Percentiles rank a stretch among this genome's conserved stretches.
Conservation (phyloP, 1,284 basidiomycete species). For the Ustilago hordei region DNA sequence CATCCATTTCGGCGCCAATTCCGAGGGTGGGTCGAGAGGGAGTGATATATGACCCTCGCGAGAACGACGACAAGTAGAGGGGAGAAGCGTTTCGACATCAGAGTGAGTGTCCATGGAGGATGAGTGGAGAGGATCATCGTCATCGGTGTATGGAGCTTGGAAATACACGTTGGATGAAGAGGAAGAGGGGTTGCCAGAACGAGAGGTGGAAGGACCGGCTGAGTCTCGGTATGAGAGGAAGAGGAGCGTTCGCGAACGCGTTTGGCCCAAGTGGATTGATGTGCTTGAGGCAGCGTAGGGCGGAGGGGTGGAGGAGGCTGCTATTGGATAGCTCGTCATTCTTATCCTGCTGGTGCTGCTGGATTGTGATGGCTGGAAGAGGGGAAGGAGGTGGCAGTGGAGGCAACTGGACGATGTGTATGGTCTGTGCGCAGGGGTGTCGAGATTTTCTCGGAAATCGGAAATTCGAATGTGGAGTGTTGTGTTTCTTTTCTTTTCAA, state of each 20-base stretch:
- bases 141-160: constrained; percentile 59
- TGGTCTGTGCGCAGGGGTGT: constrained; percentile 7
- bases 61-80: constrained; percentile 4
- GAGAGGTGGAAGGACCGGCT: constrained; percentile 55
- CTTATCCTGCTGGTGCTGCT: background rate
- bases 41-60: constrained; percentile 34
- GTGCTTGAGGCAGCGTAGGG: constrained; percentile 9
- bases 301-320: constrained; percentile 35
- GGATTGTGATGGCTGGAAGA: constrained; percentile 1
- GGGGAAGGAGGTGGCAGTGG: background rate
- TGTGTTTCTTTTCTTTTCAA: background rate
- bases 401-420: background rate
- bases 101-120: constrained; percentile 13
- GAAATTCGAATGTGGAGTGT: background rate
- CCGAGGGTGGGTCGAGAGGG: constrained; percentile 3
- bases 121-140: constrained; percentile 37
- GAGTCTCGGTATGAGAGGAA: constrained; percentile 96
- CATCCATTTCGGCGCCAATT: constrained; percentile 68
- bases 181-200: constrained; percentile 6
- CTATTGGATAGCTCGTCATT: constrained; percentile 22
- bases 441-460: too few species aligned
- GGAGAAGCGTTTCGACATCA: constrained; percentile 23
- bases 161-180: constrained; percentile 16
- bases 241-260: constrained; percentile 88
- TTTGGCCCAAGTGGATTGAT: constrained; percentile 68